phyloP scores from a whole-genome alignment of 2,329 filamentous ascomycete genomes.

The Pseudocercospora fuligena region DNA sequence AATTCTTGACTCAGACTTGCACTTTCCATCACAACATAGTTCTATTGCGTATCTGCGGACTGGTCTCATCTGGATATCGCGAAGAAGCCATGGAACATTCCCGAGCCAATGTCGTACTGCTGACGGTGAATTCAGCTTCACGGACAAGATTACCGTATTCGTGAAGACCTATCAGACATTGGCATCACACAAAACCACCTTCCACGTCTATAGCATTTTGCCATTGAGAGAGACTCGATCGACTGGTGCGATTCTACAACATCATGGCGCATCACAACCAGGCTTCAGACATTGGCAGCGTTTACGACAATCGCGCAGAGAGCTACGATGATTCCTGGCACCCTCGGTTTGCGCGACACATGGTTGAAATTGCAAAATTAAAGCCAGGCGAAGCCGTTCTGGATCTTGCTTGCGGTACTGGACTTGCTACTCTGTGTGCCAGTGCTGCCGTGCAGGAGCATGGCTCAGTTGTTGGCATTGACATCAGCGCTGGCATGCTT shows the following conservation, averaged over 20 bases:
- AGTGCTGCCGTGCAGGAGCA: slow-evolving; percentile 45
- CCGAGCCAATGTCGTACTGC: too few species aligned
- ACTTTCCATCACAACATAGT: background rate
- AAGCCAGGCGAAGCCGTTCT: slow-evolving; percentile 47
- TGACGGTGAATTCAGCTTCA: background rate
- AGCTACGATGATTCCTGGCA: slow-evolving; percentile 51
- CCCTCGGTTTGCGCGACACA: slow-evolving; percentile 45
- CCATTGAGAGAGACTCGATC: background rate
- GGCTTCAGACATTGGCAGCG: slow-evolving; percentile 25
- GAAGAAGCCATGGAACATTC: too few species aligned
- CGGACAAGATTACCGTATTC: background rate
- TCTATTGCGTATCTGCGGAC: too few species aligned
- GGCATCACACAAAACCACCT: background rate
- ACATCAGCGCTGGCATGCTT: slow-evolving; percentile 50
- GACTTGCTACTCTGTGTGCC: slow-evolving; percentile 48
- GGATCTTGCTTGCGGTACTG: slow-evolving; percentile 54
- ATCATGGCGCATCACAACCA: slow-evolving; percentile 12
- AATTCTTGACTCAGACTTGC: background rate
- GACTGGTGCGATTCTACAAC: background rate
- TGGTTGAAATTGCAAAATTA: slow-evolving; percentile 37
- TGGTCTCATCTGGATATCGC: background rate
- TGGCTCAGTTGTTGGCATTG: slow-evolving; percentile 48
- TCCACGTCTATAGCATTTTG: background rate
- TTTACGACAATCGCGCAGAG: slow-evolving; percentile 42
- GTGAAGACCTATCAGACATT: too few species aligned